Percentiles rank a stretch among this genome's conserved stretches.
phyloP scores from a whole-genome alignment of 352 stramenopile species.

The Pythium rhizo-oryzae region DNA sequence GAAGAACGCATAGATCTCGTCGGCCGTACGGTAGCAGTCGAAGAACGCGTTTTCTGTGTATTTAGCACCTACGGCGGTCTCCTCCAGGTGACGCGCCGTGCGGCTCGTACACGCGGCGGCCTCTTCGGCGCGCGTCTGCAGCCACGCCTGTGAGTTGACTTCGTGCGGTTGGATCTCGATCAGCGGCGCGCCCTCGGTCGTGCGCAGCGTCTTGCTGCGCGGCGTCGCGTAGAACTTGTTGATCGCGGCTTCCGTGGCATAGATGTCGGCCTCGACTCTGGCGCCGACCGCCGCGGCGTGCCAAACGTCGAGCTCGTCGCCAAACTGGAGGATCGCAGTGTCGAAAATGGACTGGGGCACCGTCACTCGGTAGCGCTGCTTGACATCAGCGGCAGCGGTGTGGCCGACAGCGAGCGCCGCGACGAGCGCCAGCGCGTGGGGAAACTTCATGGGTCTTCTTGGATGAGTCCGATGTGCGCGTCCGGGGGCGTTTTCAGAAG shows the following conservation, averaged over 20 bases:
- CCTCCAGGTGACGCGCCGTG: slow-evolving; percentile 24
- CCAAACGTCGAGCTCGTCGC: slow-evolving; percentile 35
- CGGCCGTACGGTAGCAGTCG: slow-evolving; percentile 36
- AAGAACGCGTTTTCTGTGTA: slow-evolving; percentile 39
- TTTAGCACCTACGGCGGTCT: slow-evolving; percentile 2
- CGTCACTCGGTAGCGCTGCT: slow-evolving; percentile 38
- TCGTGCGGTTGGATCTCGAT: slow-evolving; percentile 20
- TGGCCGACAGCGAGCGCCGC: slow-evolving; percentile 23
- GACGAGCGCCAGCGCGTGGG: slow-evolving; percentile 19
- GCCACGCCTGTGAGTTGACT: slow-evolving; percentile 16
- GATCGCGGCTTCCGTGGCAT: slow-evolving; percentile 26
- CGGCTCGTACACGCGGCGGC: slow-evolving; percentile 13
- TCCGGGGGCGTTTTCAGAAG: too few relatives aligned
- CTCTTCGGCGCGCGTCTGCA: slow-evolving; percentile 12
- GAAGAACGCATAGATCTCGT: slow-evolving; percentile 32
- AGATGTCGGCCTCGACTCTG: slow-evolving; percentile 34
- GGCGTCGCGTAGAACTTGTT: slow-evolving; percentile 29
- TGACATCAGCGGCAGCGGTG: slow-evolving; percentile 21
- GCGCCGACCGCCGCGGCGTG: slow-evolving; percentile 9
- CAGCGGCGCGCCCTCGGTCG: slow-evolving; percentile 13
- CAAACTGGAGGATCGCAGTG: slow-evolving; percentile 21
- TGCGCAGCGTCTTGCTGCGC: slow-evolving; percentile 15
- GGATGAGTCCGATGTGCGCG: too few relatives aligned
- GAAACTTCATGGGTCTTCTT: slow-evolving; percentile 29
- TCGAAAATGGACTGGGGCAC: slow-evolving; percentile 33